Percentiles rank a stretch among this genome's conserved stretches.
These are phyloP conservation scores for Stagonosporopsis chrysanthemi DNA, from an alignment of 2,329 filamentous ascomycete species.

Conservation along the genomic window DNA sequence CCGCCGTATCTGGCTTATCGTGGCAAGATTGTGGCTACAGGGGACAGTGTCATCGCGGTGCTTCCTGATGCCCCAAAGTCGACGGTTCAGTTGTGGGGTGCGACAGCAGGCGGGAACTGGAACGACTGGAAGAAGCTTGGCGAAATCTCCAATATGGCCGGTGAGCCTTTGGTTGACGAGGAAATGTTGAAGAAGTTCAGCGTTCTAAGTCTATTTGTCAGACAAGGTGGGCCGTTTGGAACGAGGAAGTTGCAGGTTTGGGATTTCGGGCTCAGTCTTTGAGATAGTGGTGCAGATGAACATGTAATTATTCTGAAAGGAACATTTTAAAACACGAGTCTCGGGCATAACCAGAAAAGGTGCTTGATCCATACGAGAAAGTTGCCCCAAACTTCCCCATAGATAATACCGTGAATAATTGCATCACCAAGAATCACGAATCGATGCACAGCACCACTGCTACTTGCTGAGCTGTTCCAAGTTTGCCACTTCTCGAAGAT, in stretches of 20 bases:
- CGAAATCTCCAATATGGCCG: constrained; percentile 40
- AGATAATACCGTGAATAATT: constrained; percentile 2
- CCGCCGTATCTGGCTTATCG: constrained; percentile 45
- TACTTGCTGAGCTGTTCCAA: no score
- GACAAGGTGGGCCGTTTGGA: constrained; percentile 45
- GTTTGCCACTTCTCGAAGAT: no score
- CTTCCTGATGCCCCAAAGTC: constrained; percentile 42
- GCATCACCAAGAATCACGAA: no score
- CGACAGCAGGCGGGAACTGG: constrained; percentile 38
- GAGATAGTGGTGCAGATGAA: not conserved
- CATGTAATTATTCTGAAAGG: no score
- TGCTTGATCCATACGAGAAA: not conserved
- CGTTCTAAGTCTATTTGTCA: constrained; percentile 45
- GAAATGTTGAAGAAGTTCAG: constrained; percentile 33
- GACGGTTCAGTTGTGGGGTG: constrained; percentile 38
- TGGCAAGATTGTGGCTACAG: constrained; percentile 40
- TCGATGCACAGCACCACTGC: no score
- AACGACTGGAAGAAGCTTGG: constrained; percentile 42
- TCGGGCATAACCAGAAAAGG: no score
- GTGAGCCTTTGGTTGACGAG: constrained; percentile 45
- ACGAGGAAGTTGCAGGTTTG: constrained; percentile 45
- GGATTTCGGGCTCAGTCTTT: constrained; percentile 39
- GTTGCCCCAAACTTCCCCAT: not conserved
- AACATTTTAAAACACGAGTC: no score
- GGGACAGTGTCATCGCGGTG: constrained; percentile 41